These are phyloP conservation scores for Setomelanomma holmii DNA, from an alignment of 2,329 filamentous ascomycete genomes.

Conservation along the genomic window DNA sequence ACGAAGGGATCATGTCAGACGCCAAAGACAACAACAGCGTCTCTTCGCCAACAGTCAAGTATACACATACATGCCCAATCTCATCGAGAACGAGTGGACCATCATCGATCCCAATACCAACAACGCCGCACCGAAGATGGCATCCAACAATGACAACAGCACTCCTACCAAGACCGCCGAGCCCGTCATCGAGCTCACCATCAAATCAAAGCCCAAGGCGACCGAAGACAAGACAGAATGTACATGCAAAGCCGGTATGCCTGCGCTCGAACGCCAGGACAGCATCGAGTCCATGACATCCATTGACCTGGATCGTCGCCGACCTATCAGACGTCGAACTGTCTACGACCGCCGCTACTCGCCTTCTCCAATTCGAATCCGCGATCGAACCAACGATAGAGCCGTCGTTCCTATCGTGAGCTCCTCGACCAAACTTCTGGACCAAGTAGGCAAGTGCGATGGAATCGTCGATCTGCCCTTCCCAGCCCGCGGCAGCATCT, in stretches of 20 bases:
- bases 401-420: slow-evolving; percentile 4
- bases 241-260: slow-evolving; percentile 5
- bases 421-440: slow-evolving; percentile 24
- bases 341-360: slow-evolving; percentile 8
- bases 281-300: slow-evolving; percentile 11
- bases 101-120: slow-evolving; percentile 13
- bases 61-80: slow-evolving; percentile 23
- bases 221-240: slow-evolving; percentile 5
- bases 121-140: slow-evolving; percentile 6
- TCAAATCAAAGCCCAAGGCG: slow-evolving; percentile 14
- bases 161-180: slow-evolving; percentile 1
- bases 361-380: slow-evolving; percentile 7
- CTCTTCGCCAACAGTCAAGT: no score
- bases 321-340: slow-evolving; percentile 4
- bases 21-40: no score
- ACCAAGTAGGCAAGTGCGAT: slow-evolving; percentile 21
- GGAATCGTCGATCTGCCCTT: slow-evolving; percentile 25
- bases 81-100: slow-evolving; percentile 27
- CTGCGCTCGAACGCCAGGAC: slow-evolving; percentile 13
- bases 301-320: slow-evolving; percentile 10
- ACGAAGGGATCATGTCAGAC: no score
- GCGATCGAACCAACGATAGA: neutral
- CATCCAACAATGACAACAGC: slow-evolving; percentile 2
- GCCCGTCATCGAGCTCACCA: slow-evolving; percentile 15
- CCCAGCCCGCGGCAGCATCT: slow-evolving; percentile 22